These are phyloP conservation scores for Lodderomyces jiufengensis DNA, from an alignment of 1,139 yeast species.

Conservation along the genomic window DNA sequence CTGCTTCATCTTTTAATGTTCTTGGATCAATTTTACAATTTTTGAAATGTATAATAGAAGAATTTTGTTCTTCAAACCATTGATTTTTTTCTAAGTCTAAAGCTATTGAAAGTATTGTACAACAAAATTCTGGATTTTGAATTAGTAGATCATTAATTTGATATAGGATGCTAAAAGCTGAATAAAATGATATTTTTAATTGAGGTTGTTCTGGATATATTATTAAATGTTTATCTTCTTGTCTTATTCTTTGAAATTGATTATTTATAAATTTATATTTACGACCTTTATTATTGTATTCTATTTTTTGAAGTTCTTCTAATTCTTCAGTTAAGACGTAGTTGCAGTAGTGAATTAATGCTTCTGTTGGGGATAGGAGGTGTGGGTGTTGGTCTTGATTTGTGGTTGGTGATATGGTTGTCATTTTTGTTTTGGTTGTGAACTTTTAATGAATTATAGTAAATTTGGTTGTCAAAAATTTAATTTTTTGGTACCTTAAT, in stretches of 20 bases:
- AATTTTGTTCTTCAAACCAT: conserved; percentile 50
- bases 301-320: conserved; percentile 34
- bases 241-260: conserved; percentile 47
- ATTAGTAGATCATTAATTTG: conserved; percentile 33
- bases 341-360: conserved; percentile 26
- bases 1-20: conserved; percentile 17
- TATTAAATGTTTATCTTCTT: conserved; percentile 50
- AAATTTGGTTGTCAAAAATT: no score
- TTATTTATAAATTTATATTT: conserved; percentile 50
- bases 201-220: conserved; percentile 34
- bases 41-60: conserved; percentile 38
- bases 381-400: conserved; percentile 1
- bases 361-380: conserved; percentile 22
- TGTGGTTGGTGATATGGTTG: no score
- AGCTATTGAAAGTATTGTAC: conserved; percentile 50
- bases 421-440: no score
- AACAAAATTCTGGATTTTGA: conserved; percentile 41
- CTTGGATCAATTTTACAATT: conserved; percentile 31
- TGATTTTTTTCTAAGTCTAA: conserved; percentile 43
- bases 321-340: conserved; percentile 22
- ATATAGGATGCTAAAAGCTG: conserved; percentile 42
- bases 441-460: no score
- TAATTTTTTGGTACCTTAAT: no score
- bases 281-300: conserved; percentile 49
- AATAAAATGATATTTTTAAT: conserved; percentile 36